Evolutionary conservation across 352 stramenopile species (phyloP).

Genomic region (Pythium graminicola): DNA sequence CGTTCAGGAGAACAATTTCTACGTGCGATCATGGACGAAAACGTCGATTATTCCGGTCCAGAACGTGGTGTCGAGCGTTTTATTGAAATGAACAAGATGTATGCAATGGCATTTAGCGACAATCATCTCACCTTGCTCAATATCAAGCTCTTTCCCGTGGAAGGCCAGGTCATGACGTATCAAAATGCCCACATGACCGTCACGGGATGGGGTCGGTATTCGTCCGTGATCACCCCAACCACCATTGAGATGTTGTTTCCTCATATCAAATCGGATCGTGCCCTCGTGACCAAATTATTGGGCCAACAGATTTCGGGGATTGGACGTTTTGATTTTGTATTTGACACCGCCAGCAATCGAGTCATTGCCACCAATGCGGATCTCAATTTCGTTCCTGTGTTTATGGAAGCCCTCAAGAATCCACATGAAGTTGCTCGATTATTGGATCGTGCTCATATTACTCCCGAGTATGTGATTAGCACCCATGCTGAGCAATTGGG

Average conservation of each 20-base stretch:
- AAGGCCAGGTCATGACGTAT: conserved; percentile 7
- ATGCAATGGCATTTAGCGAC: conserved; percentile 6
- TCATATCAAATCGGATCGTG: conserved; percentile 9
- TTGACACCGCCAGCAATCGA: conserved; percentile 11
- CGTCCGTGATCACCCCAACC: conserved; percentile 14
- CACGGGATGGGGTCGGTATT: conserved; percentile 15
- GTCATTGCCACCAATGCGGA: conserved; percentile 13
- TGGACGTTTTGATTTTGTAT: conserved; percentile 16
- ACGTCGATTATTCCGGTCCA: conserved; percentile 7
- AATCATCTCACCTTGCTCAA: conserved; percentile 8
- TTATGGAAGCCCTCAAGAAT: conserved; percentile 14
- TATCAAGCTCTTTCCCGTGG: conserved; percentile 8
- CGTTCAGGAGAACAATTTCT: conserved; percentile 3
- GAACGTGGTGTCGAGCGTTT: conserved; percentile 2
- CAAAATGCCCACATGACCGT: conserved; percentile 5
- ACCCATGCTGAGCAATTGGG: background rate
- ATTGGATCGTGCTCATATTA: conserved; percentile 13
- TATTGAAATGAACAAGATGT: conserved; percentile 10
- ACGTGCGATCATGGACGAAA: conserved; percentile 13
- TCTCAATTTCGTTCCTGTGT: conserved; percentile 14
- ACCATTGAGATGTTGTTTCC: conserved; percentile 21
- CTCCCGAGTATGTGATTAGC: conserved; percentile 13
- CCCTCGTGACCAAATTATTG: conserved; percentile 15
- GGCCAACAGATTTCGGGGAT: conserved; percentile 12
- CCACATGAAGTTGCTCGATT: conserved; percentile 11